These are phyloP conservation scores for Leishmania tropica DNA, from an alignment of 208 protist species.

Conservation along the genomic window DNA sequence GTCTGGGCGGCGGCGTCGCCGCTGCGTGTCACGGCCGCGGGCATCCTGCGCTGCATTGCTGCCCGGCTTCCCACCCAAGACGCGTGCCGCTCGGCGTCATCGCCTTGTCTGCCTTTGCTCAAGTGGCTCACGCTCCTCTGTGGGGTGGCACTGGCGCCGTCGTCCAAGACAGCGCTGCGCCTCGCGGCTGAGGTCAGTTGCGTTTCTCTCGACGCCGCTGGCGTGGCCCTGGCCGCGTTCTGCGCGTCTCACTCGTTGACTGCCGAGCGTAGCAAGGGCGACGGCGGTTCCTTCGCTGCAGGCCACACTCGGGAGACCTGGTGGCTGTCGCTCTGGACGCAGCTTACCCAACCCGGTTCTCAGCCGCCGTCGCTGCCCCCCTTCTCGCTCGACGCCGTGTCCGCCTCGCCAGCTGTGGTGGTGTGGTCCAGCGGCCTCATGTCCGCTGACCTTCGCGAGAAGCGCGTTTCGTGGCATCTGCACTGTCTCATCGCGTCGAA, in stretches of 20 bases:
- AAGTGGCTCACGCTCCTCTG: slow-evolving; percentile 38
- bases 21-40: slow-evolving; percentile 16
- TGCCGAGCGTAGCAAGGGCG: background rate
- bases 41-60: slow-evolving; percentile 12
- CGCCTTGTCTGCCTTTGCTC: slow-evolving; percentile 12
- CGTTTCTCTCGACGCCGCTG: slow-evolving; percentile 24
- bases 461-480: slow-evolving; percentile 51
- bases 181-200: slow-evolving; percentile 22
- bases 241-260: slow-evolving; percentile 13
- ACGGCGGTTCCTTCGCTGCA: background rate
- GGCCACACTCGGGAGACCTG: slow-evolving; percentile 8
- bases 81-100: background rate
- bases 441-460: slow-evolving; percentile 13
- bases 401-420: background rate
- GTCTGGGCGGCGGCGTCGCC: slow-evolving; percentile 9
- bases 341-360: slow-evolving; percentile 15
- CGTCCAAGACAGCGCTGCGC: slow-evolving; percentile 19
- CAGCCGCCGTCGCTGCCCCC: slow-evolving; percentile 16
- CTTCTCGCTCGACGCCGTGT: slow-evolving; percentile 5
- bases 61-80: slow-evolving; percentile 1
- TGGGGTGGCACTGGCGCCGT: slow-evolving; percentile 36
- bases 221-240: slow-evolving; percentile 19
- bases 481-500: slow-evolving; percentile 39
- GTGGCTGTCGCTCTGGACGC: slow-evolving; percentile 27
- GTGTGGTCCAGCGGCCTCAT: slow-evolving; percentile 11